These are phyloP conservation scores for Beauveria medogensis DNA, from an alignment of 2,329 filamentous ascomycete genomes.

Conservation along the genomic window DNA sequence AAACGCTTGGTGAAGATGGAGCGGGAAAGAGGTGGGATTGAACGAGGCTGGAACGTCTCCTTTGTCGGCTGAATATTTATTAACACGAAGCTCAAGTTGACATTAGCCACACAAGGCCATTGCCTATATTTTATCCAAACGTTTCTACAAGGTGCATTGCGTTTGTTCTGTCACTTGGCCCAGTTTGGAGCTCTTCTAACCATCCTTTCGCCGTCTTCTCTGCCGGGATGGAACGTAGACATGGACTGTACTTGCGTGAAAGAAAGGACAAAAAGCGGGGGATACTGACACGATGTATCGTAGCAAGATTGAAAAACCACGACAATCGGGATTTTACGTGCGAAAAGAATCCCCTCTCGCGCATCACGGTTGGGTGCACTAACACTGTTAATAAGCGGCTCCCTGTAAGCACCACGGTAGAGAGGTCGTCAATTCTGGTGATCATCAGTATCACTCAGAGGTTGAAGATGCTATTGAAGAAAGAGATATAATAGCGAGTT, in stretches of 20 bases:
- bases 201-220: neutral
- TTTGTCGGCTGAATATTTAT: neutral
- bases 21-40: neutral
- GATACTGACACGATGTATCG: no score
- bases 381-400: neutral
- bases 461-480: no score
- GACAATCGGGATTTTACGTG: neutral
- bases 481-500: no score
- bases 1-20: slow-evolving; percentile 63
- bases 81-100: neutral
- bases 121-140: neutral
- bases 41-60: neutral
- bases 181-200: no score
- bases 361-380: neutral
- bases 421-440: neutral
- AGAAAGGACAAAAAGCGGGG: no score
- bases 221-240: no score
- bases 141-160: neutral
- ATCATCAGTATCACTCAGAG: neutral
- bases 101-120: neutral
- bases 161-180: no score
- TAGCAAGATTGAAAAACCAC: neutral
- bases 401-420: neutral
- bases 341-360: neutral
- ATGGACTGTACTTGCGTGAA: no score